Base-by-base conservation (phyloP, 805 yeast species). In the Priceomyces fermenticarens region DNA sequence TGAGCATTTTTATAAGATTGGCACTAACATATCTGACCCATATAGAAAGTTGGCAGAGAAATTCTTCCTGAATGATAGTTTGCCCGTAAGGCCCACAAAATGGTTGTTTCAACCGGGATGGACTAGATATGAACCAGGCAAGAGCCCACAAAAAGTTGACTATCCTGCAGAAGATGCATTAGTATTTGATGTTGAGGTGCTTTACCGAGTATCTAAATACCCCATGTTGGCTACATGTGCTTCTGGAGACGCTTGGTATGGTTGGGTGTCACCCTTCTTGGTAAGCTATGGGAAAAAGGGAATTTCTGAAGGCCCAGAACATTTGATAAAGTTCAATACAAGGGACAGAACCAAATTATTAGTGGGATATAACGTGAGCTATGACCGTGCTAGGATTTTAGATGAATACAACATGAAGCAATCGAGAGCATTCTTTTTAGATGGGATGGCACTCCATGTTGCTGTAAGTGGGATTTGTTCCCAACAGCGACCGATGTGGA, bases 391-490 rank as follows among this genome's bases (percentile, higher is more conserved):
- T 1, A 73, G 96, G 28, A 79, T 91, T 1, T 49, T 67, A 25
- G 97, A 93, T 41, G 99, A 93, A 58, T 93, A 93, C 63, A 72
- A 75, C 51, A 57, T 90, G 28, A 60, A 68, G 26, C 77, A 71
- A 34, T 72, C 95, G 0, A 80, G 83, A 49, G 85, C 87, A 1
- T 89, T 88, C 61, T 93, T 70, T 54, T 49, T 95, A 43, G 99
- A 93, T 60, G 90, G 96, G 1, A 86, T 91, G 89, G 84, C 97
- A 1, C 65, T 93, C 13, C 99, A 93, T 62, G 80, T 90, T 27
- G 95, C 98, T 1, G 78, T 82, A 0, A 80, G 84, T 38, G 99
- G 99, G 0, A 83, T 93, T 77, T 88, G 97, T 58, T 87, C 97
- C 2, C 81, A 87, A 51, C 99, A 93, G 55, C 64, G 98, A 45